Base-by-base conservation (phyloP, 169 alveolate species). In the Plasmodium falciparum region DNA sequence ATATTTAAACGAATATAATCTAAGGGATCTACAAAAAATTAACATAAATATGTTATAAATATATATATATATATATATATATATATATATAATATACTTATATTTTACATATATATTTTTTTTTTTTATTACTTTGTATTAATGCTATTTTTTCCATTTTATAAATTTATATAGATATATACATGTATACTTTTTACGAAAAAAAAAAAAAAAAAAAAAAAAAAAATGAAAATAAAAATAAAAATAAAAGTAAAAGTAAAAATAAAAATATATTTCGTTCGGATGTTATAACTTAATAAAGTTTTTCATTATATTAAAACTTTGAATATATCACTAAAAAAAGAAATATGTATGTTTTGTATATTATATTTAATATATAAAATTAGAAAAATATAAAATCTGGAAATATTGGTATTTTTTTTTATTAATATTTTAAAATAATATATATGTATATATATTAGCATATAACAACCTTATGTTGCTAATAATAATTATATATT, bases 1-100 rank as follows among this genome's bases (percentile, higher is more conserved):
- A 97, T 93, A 43, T 95, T 96, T 15, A 97, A 74, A 22, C 98
- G 95, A 26, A 97, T 95, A 70, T 96, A 91, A 69, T 97, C 99
- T 73, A 97, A 88, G 26, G 99, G 99, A 80, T 95, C 99, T 95
- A 90, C 86, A 52, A 26, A 65, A 20, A 69, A 33, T 1, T 6
- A 39, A 7, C 13, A 13, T 15, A 20, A 39, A 49, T 72, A 49
- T 45, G 1, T 20, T 15, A 33, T 17, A 39, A 3, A 39, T 72
- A 54, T 26, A 26, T 26, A 26, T 26, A 33, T 12, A 24, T 24
- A 39, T 72, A 8, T 52, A 56, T 15, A 8, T 45, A 12, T 33
- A n/a, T 17, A 12, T 13, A 56, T 15, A 39, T 39, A 39, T 39
- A 39, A 39, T 39, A 39, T 39, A 39, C 47, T 7, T 7, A 5